Evolutionary conservation across 1,284 basidiomycete genomes (phyloP), one percentile per base, ranked within the genome.

Genomic region (Flammula alnicola): DNA sequence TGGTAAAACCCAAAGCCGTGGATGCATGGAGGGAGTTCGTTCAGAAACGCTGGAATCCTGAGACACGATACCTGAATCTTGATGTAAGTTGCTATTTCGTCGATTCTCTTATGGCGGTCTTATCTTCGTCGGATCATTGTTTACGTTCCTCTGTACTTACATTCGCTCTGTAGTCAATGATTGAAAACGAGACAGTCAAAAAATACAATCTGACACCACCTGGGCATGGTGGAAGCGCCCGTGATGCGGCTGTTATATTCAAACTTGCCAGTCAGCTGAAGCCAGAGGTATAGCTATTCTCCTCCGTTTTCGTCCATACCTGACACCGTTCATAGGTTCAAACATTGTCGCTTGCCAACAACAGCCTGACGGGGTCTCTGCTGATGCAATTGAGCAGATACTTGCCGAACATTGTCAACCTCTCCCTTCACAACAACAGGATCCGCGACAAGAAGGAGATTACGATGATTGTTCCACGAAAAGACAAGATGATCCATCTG

Each of bases 221-320:
- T 7, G 88, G 89, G n/a, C 68, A 75, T 22, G 80, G 81, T 17
- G 77, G 83, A 27, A 74, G 78, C 11, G 64, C 71, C 29, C 83
- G 80, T 56, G 86, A 93, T 59, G 83, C 86, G 1, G 81, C 86
- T 5, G 92, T 93, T 19, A 82, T 95, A 30, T 92, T 93, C 74
- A 95, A 95, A 70, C 75, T 95, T 14, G 90, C 91, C 6, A 78
- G 81, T 19, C 80, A 88, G 59, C 79, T 93, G 35, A 84, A 83
- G 57, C 93, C 93, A 22, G 79, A 84, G 55, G 90, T 91, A 60
- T 23, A 50, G 75, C 17, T 50, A 29, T 47, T 27, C 25, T 37
- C 43, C 25, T 39, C 47, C 16, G 41, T 49, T 6, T 51, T 38
- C 39, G 36, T 16, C 30, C 10, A 48, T 22, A 31, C 31, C 38